Percentiles rank a stretch among this genome's conserved stretches.
phyloP scores from a whole-genome alignment of 371 early-diverging fungal species.

The Globomyces sp. region DNA sequence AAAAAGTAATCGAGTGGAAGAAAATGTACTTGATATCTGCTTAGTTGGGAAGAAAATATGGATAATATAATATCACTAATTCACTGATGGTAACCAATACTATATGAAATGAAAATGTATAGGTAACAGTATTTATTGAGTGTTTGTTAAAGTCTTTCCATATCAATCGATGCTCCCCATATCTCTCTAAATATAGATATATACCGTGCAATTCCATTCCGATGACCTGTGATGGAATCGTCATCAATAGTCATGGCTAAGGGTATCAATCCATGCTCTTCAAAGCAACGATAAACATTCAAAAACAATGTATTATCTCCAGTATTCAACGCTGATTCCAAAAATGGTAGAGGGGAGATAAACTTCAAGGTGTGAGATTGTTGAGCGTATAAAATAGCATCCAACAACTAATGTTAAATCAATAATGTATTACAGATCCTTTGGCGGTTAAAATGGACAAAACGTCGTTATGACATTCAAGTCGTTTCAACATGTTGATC shows the following conservation, averaged over 20 bases:
- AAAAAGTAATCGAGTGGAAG: too few relatives aligned
- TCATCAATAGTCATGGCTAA: constrained; percentile 2
- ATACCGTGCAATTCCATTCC: constrained; percentile 14
- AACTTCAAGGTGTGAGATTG: constrained; percentile 1
- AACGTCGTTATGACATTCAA: constrained; percentile 34
- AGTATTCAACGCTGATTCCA: constrained; percentile 33
- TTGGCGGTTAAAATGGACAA: constrained; percentile 23
- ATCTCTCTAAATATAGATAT: constrained; percentile 20
- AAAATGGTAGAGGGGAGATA: constrained; percentile 21
- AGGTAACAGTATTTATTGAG: too few relatives aligned
- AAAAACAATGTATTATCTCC: constrained; percentile 36
- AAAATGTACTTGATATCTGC: too few relatives aligned
- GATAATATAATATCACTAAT: too few relatives aligned
- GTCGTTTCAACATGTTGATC: constrained; percentile 36
- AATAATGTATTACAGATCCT: constrained; percentile 27
- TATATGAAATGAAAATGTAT: too few relatives aligned
- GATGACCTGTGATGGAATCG: background rate
- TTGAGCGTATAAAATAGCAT: constrained; percentile 36
- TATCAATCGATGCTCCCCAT: constrained; percentile 19
- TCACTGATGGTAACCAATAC: too few relatives aligned
- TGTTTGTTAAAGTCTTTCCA: constrained; percentile 9
- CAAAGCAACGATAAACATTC: constrained; percentile 35
- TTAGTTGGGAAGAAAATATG: too few relatives aligned
- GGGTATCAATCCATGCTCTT: constrained; percentile 33
- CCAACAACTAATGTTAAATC: constrained; percentile 27